Conservation (phyloP, 176 grass and related monocot species). For the Oryza nivara region DNA sequence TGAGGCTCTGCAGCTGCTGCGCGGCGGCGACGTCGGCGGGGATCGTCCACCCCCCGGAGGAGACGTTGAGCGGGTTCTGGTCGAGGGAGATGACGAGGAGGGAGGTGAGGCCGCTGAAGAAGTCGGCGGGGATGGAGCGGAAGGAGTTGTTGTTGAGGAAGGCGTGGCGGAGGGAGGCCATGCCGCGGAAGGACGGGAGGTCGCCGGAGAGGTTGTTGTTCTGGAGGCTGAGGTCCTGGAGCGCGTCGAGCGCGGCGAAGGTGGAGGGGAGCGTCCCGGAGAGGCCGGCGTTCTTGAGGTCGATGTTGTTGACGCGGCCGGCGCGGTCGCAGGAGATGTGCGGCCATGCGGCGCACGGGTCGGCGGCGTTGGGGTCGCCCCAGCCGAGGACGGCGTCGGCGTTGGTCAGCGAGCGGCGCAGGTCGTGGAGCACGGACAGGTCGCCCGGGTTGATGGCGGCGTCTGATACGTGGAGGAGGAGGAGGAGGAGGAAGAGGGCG, state of each 20-base stretch:
- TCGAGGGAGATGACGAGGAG: conserved; percentile 57
- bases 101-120: conserved; percentile 56
- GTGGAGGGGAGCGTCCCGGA: conserved; percentile 35
- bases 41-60: conserved; percentile 55
- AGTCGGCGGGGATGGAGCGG: conserved; percentile 60
- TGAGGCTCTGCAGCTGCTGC: conserved; percentile 51
- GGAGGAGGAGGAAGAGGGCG: background rate
- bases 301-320: conserved; percentile 76
- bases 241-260: conserved; percentile 51
- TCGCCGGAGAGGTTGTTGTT: conserved; percentile 59
- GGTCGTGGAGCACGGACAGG: conserved; percentile 53
- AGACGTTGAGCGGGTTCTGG: conserved; percentile 59
- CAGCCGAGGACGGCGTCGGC: conserved; percentile 42
- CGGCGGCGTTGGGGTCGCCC: conserved; percentile 38
- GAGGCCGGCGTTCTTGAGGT: conserved; percentile 59
- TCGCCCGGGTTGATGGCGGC: conserved; percentile 52
- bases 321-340: conserved; percentile 67
- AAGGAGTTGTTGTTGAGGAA: conserved; percentile 81
- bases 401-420: conserved; percentile 61
- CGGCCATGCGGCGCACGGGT: conserved; percentile 66
- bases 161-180: conserved; percentile 53
- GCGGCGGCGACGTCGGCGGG: conserved; percentile 36
- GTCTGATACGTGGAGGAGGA: background rate
- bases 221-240: conserved; percentile 71
- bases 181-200: conserved; percentile 65